Base-by-base conservation (phyloP, 1,284 basidiomycete genomes). In the Anthracocystis setariae region DNA sequence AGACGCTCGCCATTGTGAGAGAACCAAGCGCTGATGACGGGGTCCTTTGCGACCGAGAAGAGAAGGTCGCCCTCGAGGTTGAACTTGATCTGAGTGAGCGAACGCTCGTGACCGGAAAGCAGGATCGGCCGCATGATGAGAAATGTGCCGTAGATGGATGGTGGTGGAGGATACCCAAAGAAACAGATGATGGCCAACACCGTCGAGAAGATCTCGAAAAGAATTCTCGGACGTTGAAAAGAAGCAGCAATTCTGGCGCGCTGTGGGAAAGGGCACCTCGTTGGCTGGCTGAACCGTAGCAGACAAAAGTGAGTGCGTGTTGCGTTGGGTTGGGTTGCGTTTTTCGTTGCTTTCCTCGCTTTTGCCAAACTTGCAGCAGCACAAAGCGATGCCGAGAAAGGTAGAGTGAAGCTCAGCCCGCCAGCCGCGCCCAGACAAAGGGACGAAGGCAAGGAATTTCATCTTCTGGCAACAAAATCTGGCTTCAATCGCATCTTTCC, bases 1-100 rank as follows among this genome's bases (percentile, higher is more conserved):
- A 98, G 85, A 63, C 96, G 88, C 86, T 98, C 95, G 73, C 96
- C 96, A 82, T 99, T 99, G 81, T 96, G 93, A n/a, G 94, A 91
- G 85, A 90, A 98, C 94, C 94, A 97, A 48, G 92, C 93, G 82
- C 97, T 98, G 84, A 98, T 92, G 78, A 92, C 84, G 79, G 91
- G 88, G 84, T 99, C 95, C 87, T 98, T 98, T 79, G 93, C 94
- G 80, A 91, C 92, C 25, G 94, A 91, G 85, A 98, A 98, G 57
- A 99, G 88, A 13, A 98, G 87, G 84, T 98, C 95, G 73, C 95
- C 95, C 83, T 98, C 95, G 58, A 87, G 85, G 87, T 98, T 98
- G 88, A 94, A 85, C 71, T 84, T 84, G 82, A 85, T 78, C 81
- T 85, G 83, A n/a, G 94, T 97, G 82, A 98, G 87, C 63, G 96